Base-by-base conservation (phyloP, 441 rosid species). In the Rhodomyrtus psidioides region DNA sequence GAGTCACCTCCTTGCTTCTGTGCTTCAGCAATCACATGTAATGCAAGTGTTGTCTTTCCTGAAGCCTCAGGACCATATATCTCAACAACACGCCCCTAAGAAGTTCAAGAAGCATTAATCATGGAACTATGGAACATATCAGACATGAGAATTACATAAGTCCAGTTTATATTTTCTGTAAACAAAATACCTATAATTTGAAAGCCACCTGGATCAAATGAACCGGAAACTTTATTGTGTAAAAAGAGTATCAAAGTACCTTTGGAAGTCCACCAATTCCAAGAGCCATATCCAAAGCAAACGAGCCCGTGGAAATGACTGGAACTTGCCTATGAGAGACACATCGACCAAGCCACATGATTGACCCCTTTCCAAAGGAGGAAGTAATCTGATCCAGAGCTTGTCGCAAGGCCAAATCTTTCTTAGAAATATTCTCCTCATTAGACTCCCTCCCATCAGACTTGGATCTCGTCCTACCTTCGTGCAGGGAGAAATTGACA, bases 11-110 rank as follows among this genome's bases (percentile, higher is more conserved):
- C 99, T 94, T 91, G 94, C 91, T 94, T 96, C 86, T 96, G 99
- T 86, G 99, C 93, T 91, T 97, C 99, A 84, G 99, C 99, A 90
- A 97, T 96, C 83, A 93, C 98, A 94, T 97, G 99, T 34, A 96
- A 92, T 51, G 96, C 98, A 86, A 97, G 97, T 55, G 99, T 96
- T 83, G 99, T 97, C 90, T 97, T 97, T 44, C 99, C 99, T 83
- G 99, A 95, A 84, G 99, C 99, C 94, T 95, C 99, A 14, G 99
- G 98, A 82, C 99, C 99, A 92, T 89, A 97, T 86, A 97, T 94
- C 93, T 96, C 99, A 88, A 95, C 95, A 57, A 97, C 99, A 85
- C 99, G 99, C 13, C 99, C 99, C 99, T 97, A 86, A 84, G 58
- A 21, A 83, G 81, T 54, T 10, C 24, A 82, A 83, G 62, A 75